Conservation (phyloP, 306 rosid species). For the Begonia masoniana region DNA sequence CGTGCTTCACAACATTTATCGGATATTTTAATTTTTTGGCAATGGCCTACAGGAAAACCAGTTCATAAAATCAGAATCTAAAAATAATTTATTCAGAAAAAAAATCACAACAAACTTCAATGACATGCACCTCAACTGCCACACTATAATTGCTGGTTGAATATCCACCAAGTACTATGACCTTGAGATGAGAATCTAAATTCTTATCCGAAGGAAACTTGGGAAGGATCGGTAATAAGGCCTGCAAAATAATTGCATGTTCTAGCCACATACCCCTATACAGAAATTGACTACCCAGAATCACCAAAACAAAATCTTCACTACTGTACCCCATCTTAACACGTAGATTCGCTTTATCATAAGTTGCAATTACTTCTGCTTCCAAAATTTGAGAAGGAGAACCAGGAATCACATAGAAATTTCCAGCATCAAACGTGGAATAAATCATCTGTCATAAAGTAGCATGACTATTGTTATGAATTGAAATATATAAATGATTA, state of each 20-base stretch:
- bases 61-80: conserved; percentile 18
- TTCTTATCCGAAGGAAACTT: conserved; percentile 31
- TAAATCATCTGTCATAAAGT: conserved; percentile 59
- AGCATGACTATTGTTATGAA: no score
- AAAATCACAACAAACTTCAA: conserved; percentile 9
- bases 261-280: conserved; percentile 92
- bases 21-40: conserved; percentile 72
- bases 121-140: conserved; percentile 56
- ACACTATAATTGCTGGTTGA: conserved; percentile 53
- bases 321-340: conserved; percentile 40
- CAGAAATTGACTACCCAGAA: conserved; percentile 80
- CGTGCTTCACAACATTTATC: conserved; percentile 51
- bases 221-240: conserved; percentile 52
- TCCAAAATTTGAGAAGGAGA: conserved; percentile 66
- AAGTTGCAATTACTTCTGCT: conserved; percentile 36
- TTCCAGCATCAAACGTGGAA: conserved; percentile 74
- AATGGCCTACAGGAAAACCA: conserved; percentile 43
- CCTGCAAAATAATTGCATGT: conserved; percentile 69
- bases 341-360: conserved; percentile 36
- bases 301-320: conserved; percentile 58
- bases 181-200: conserved; percentile 35
- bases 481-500: no score
- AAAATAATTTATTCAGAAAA: conserved; percentile 1
- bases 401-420: conserved; percentile 83
- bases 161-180: conserved; percentile 60